A percentile compares a stretch with the other conserved stretches of the same genome.
These are phyloP conservation scores for Populus tremula DNA, from an alignment of 345 rosid species.

Conservation along the genomic window DNA sequence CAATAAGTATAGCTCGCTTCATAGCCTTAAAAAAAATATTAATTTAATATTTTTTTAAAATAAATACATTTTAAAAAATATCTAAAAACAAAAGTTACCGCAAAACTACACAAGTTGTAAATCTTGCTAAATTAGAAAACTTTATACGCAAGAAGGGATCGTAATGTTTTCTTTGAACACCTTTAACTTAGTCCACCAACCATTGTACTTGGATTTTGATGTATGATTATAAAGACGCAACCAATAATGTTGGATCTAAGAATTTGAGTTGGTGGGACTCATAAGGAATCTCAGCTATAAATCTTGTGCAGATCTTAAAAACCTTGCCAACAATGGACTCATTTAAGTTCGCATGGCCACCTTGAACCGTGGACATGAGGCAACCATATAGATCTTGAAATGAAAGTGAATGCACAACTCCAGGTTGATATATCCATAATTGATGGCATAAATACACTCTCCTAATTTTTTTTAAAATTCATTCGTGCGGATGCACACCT, in stretches of 20 bases:
- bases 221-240: neutral
- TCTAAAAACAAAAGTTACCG: too few species aligned
- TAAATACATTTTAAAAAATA: too few species aligned
- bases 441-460: neutral
- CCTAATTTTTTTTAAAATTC: neutral
- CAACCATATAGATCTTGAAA: neutral
- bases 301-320: neutral
- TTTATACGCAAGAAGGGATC: neutral
- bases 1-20: neutral
- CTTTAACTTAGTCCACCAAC: slow-evolving; percentile 14
- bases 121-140: neutral
- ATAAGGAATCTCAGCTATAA: slow-evolving; percentile 3
- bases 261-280: slow-evolving; percentile 8
- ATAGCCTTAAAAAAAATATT: too few species aligned
- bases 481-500: neutral
- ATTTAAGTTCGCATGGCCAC: too few species aligned
- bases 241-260: neutral
- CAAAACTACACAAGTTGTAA: too few species aligned
- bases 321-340: neutral
- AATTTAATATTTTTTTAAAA: too few species aligned
- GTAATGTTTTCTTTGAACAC: neutral
- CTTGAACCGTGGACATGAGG: neutral
- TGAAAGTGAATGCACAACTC: neutral
- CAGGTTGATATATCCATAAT: neutral
- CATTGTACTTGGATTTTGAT: neutral